Evolutionary conservation across 345 rosid genomes (phyloP).

Genomic region (Salix koriyanagi): DNA sequence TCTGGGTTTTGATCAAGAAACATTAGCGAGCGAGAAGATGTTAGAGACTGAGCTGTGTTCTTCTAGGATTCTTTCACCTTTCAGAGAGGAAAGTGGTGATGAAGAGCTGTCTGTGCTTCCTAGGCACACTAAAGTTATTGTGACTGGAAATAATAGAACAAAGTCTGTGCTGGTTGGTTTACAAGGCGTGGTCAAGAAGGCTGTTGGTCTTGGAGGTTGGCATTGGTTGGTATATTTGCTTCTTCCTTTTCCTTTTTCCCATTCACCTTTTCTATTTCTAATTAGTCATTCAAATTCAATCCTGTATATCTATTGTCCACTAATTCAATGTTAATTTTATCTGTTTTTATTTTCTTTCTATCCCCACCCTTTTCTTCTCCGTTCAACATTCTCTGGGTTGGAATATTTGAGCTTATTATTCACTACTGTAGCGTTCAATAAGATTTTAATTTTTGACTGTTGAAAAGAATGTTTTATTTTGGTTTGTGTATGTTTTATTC

Average conservation of each 20-base stretch:
- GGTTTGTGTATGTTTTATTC: neutral
- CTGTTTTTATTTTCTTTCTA: neutral
- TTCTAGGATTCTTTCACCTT: conserved; percentile 44
- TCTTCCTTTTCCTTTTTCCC: neutral
- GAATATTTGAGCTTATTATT: neutral
- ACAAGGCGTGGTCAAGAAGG: conserved; percentile 75
- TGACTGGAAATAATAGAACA: conserved; percentile 68
- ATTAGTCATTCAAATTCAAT: neutral
- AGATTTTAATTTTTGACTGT: too few species aligned
- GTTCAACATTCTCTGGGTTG: neutral
- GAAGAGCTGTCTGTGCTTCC: conserved; percentile 73
- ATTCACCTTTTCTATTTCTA: neutral
- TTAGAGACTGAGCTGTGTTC: conserved; percentile 40
- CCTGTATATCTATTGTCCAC: neutral
- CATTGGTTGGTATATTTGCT: conserved; percentile 60
- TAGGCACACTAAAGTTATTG: conserved; percentile 62
- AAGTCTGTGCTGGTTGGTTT: conserved; percentile 65
- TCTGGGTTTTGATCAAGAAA: conserved; percentile 7
- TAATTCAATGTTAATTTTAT: neutral
- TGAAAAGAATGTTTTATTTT: neutral
- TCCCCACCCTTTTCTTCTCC: neutral
- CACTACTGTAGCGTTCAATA: neutral
- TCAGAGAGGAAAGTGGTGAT: conserved; percentile 58
- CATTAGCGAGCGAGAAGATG: conserved; percentile 25
- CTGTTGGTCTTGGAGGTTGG: conserved; percentile 78